These are phyloP conservation scores for Scleromitrula shiraiana DNA, from an alignment of 2,329 filamentous ascomycete species.

Conservation along the genomic window DNA sequence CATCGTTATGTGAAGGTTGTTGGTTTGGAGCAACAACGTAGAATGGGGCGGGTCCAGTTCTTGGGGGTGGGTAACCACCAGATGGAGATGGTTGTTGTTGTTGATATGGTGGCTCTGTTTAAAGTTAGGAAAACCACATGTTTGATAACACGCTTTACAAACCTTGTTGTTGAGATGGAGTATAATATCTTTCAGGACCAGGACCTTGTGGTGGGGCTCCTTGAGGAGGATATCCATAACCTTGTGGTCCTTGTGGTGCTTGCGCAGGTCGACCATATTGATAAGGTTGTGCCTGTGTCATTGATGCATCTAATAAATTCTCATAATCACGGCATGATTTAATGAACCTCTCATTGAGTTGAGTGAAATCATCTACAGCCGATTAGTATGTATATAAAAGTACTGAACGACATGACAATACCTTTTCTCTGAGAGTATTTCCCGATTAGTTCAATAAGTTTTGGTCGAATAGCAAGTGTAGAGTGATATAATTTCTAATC, in stretches of 20 bases:
- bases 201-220: conserved; percentile 37
- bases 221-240: conserved; percentile 33
- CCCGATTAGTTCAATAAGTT: conserved; percentile 94
- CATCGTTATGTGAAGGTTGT: conserved; percentile 28
- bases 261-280: conserved; percentile 54
- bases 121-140: not conserved
- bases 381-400: conserved; percentile 11
- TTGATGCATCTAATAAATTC: conserved; percentile 87
- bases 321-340: conserved; percentile 97
- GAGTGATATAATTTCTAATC: conserved; percentile 76
- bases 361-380: conserved; percentile 85
- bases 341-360: conserved; percentile 98
- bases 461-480: conserved; percentile 87
- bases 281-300: conserved; percentile 82
- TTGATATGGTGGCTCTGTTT: conserved; percentile 35
- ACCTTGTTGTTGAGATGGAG: conserved; percentile 42
- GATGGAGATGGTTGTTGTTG: conserved; percentile 44
- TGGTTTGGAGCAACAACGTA: conserved; percentile 46
- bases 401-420: conserved; percentile 31
- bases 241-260: conserved; percentile 13
- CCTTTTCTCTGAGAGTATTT: conserved; percentile 99
- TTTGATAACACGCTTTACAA: conserved; percentile 3
- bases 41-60: conserved; percentile 50
- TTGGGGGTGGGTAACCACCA: conserved; percentile 49
- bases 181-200: conserved; percentile 63